phyloP scores from a whole-genome alignment of 2,329 filamentous ascomycete genomes.

The Fusarium sp. region DNA sequence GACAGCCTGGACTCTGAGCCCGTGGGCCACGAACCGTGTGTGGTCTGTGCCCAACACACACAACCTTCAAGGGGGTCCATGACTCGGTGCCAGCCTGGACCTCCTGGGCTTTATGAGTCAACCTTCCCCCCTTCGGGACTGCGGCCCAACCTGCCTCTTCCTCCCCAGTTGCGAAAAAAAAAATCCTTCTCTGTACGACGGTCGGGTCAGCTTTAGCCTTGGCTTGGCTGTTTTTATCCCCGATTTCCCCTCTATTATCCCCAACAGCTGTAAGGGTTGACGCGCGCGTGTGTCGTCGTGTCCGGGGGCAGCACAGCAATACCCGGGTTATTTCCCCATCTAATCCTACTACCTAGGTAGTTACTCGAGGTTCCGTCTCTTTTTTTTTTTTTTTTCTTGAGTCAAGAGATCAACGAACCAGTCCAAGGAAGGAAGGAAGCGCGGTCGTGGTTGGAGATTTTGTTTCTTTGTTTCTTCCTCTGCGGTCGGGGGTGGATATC shows the following conservation, averaged over 20 bases:
- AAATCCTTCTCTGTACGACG: conserved; percentile 10
- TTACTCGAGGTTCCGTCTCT: background rate
- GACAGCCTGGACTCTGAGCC: background rate
- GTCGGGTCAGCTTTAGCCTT: conserved; percentile 6
- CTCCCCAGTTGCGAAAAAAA: conserved; percentile 23
- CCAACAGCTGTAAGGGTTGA: background rate
- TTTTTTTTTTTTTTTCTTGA: background rate
- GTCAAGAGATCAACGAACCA: background rate
- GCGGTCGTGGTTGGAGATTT: background rate
- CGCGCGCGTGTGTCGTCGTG: background rate
- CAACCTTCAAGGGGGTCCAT: conserved; percentile 15
- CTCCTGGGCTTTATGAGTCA: conserved; percentile 42
- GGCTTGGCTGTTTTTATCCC: background rate
- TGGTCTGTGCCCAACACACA: background rate
- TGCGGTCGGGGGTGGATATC: conserved; percentile 5
- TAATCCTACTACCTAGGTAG: conserved; percentile 16
- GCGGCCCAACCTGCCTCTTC: conserved; percentile 24
- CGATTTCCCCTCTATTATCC: background rate
- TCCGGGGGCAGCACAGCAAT: background rate
- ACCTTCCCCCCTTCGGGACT: conserved; percentile 34
- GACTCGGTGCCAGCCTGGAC: conserved; percentile 35
- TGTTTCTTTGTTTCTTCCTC: background rate
- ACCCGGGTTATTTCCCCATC: conserved; percentile 21
- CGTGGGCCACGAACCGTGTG: background rate
- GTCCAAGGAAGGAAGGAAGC: background rate